Conservation (phyloP, 441 rosid species). For the Populus trichocarpa region DNA sequence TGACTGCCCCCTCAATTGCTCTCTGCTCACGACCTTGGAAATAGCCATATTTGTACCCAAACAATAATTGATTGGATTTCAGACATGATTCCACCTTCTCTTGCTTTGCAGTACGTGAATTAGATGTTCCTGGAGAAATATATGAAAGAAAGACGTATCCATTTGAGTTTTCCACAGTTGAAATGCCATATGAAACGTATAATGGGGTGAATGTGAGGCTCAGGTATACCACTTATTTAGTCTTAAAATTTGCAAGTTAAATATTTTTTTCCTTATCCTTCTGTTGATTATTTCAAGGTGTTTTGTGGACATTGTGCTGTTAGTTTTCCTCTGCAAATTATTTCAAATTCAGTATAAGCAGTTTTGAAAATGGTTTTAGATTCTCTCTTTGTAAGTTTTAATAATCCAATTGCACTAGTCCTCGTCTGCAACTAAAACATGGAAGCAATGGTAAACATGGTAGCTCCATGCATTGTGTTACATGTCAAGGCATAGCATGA, state of each 20-base stretch:
- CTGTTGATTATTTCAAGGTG: slow-evolving; percentile 4
- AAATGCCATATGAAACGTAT: slow-evolving; percentile 96
- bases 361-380: neutral
- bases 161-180: slow-evolving; percentile 88
- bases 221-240: slow-evolving; percentile 44
- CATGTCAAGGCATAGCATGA: neutral
- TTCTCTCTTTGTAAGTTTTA: neutral
- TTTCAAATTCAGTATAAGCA: neutral
- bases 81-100: slow-evolving; percentile 10
- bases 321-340: neutral
- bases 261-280: neutral
- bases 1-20: neutral
- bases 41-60: neutral
- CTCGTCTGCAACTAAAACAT: slow-evolving; percentile 1
- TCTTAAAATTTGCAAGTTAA: neutral
- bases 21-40: neutral
- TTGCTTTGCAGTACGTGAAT: slow-evolving; percentile 72
- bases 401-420: neutral
- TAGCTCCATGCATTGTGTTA: neutral
- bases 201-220: slow-evolving; percentile 92
- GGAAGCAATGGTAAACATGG: neutral
- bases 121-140: slow-evolving; percentile 96
- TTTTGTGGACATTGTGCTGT: neutral
- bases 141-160: slow-evolving; percentile 88
- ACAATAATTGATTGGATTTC: neutral